Evolutionary conservation across 139 green algal genomes (phyloP).

Genomic region (Zygnema circumcarinatum): DNA sequence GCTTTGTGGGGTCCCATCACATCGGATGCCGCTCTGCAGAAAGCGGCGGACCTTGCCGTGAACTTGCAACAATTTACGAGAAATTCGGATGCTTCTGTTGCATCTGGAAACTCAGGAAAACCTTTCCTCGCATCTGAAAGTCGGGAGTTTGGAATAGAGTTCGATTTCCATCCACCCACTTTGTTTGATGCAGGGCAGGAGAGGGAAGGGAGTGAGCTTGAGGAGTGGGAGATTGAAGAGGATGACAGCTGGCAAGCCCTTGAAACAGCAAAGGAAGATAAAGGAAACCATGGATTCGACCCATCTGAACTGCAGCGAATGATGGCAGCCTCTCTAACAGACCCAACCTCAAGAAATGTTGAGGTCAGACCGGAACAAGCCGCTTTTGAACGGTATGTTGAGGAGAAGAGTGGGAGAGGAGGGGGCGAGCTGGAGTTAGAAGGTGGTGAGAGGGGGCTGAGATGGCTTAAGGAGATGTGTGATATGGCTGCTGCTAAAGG

Average conservation of each 20-base stretch:
- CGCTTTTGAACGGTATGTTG: neutral
- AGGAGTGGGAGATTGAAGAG: neutral
- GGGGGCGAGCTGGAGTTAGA: neutral
- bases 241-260: neutral
- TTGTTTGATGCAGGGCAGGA: neutral
- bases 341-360: no score
- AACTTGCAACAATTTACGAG: constrained; percentile 6
- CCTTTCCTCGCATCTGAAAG: neutral
- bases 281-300: neutral
- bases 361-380: neutral
- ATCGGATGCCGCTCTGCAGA: constrained; percentile 34
- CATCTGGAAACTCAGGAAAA: neutral
- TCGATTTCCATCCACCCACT: constrained; percentile 27
- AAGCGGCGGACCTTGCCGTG: constrained; percentile 17
- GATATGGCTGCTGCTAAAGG: neutral
- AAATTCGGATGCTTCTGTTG: constrained; percentile 16
- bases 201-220: neutral
- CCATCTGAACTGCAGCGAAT: constrained; percentile 15
- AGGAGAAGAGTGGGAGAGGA: neutral
- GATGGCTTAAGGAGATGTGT: constrained; percentile 36
- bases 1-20: constrained; percentile 18
- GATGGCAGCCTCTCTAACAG: neutral
- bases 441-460: constrained; percentile 26
- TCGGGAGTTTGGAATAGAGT: constrained; percentile 15
- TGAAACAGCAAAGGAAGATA: neutral